phyloP scores from a whole-genome alignment of 148 eudicot genomes.

The Vaccinium corymbosum region DNA sequence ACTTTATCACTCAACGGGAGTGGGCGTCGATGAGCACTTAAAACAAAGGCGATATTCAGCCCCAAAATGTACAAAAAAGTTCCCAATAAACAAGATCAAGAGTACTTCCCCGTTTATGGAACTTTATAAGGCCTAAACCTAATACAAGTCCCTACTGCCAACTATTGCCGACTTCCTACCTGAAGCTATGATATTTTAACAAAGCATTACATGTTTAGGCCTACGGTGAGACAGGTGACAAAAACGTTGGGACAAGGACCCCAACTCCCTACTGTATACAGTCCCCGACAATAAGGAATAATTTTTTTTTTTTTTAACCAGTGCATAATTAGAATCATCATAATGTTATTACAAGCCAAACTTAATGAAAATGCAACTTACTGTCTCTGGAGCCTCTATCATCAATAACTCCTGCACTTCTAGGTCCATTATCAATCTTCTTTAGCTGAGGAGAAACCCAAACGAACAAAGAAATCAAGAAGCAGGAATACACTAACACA shows the following conservation, averaged over 20 bases:
- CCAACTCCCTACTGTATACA: not conserved
- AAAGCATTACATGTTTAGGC: not conserved
- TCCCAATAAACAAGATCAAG: too few relatives aligned
- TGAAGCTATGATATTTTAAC: not conserved
- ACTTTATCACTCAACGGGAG: not conserved
- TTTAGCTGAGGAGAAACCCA: constrained; percentile 53
- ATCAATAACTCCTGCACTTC: constrained; percentile 42
- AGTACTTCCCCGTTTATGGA: too few relatives aligned
- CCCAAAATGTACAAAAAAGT: not conserved
- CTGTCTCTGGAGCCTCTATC: constrained; percentile 70
- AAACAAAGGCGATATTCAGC: not conserved
- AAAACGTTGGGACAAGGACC: not conserved
- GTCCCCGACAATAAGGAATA: not conserved
- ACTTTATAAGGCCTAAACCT: not conserved
- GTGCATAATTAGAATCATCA: too few relatives aligned
- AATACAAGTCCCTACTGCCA: not conserved
- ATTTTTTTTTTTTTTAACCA: not conserved
- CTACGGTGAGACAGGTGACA: not conserved
- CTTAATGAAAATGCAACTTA: constrained; percentile 30
- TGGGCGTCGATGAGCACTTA: not conserved
- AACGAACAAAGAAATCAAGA: constrained; percentile 3
- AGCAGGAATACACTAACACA: not conserved
- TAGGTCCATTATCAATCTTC: constrained; percentile 49
- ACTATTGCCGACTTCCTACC: not conserved
- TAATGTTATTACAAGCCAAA: too few relatives aligned